These are phyloP conservation scores for Hansenula anomala DNA, from an alignment of 1,139 yeast genomes.

Conservation along the genomic window DNA sequence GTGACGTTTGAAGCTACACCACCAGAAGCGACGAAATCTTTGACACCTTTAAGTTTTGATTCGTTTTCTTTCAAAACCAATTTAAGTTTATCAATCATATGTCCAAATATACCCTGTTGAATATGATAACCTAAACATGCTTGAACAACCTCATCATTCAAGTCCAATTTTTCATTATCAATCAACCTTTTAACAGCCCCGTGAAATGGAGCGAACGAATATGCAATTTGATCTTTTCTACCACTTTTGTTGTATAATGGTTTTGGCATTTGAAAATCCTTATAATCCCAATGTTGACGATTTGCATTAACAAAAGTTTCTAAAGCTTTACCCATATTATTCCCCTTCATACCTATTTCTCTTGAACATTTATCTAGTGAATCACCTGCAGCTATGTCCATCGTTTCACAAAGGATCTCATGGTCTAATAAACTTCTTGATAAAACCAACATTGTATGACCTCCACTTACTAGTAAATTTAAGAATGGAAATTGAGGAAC, in stretches of 20 bases:
- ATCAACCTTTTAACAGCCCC: constrained; percentile 43
- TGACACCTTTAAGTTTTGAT: constrained; percentile 37
- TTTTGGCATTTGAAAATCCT: constrained; percentile 34
- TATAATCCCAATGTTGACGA: constrained; percentile 20
- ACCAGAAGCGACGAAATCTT: constrained; percentile 78
- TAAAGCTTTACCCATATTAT: constrained; percentile 81
- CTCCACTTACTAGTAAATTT: constrained; percentile 85
- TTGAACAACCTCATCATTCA: constrained; percentile 16
- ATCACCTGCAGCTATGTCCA: constrained; percentile 92
- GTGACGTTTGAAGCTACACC: constrained; percentile 82
- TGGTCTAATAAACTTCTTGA: constrained; percentile 61
- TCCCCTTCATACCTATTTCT: constrained; percentile 72
- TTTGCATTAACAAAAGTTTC: constrained; percentile 49
- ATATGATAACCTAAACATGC: constrained; percentile 52
- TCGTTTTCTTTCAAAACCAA: constrained; percentile 42
- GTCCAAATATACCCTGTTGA: constrained; percentile 67
- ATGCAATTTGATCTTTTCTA: constrained; percentile 41
- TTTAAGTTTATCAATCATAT: constrained; percentile 60
- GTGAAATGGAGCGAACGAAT: constrained; percentile 77
- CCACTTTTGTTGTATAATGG: constrained; percentile 49
- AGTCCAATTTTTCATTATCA: constrained; percentile 12
- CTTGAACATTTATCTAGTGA: constrained; percentile 91
- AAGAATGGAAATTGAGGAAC: constrained; percentile 70
- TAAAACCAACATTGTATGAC: constrained; percentile 85
- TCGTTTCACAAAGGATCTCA: constrained; percentile 66